phyloP scores from a whole-genome alignment of 345 rosid species.

The Passiflora organensis region DNA sequence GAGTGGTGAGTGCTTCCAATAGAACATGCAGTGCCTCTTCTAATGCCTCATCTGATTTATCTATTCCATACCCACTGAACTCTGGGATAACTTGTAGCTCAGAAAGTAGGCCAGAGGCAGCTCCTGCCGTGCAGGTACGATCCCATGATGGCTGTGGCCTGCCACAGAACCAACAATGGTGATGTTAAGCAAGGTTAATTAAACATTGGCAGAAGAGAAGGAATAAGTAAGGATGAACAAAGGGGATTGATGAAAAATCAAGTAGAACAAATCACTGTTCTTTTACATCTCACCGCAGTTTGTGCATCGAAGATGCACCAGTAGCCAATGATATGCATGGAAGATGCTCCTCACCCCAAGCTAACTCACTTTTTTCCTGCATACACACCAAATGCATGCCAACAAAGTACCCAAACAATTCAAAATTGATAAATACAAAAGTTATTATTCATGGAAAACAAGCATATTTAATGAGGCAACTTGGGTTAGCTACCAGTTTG shows the following conservation, averaged over 20 bases:
- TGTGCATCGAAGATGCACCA: conserved; percentile 90
- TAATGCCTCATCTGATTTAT: conserved; percentile 56
- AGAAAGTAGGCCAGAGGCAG: conserved; percentile 67
- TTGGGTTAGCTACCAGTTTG: no score
- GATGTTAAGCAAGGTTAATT: not conserved
- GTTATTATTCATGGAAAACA: no score
- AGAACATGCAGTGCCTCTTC: conserved; percentile 60
- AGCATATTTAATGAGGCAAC: no score
- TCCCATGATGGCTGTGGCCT: conserved; percentile 99
- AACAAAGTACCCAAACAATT: conserved; percentile 2
- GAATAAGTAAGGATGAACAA: not conserved
- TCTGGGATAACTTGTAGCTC: conserved; percentile 63
- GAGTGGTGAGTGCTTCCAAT: conserved; percentile 63
- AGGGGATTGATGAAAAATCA: not conserved
- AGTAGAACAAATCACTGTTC: not conserved
- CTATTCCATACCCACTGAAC: conserved; percentile 45
- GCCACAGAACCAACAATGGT: conserved; percentile 17
- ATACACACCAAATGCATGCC: not conserved
- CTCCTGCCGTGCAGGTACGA: conserved; percentile 91
- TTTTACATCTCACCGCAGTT: conserved; percentile 60
- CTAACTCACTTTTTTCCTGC: conserved; percentile 68
- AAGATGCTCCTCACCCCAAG: conserved; percentile 72
- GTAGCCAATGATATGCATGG: conserved; percentile 66
- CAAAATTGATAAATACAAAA: not conserved
- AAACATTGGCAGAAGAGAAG: not conserved